Base-by-base conservation (phyloP, 768 basidiomycete genomes). In the Hysterangium stoloniferum region DNA sequence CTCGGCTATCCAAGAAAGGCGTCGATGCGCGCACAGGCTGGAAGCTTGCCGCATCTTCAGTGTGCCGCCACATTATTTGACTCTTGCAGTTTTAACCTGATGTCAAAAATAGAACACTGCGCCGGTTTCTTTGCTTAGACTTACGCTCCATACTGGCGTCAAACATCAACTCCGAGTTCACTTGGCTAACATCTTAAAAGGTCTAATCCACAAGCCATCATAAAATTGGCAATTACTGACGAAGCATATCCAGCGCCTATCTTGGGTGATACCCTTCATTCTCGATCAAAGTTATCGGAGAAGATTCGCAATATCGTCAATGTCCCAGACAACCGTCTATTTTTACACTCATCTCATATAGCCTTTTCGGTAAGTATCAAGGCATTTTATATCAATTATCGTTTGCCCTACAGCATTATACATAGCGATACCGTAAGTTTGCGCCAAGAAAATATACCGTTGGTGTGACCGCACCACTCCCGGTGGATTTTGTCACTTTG, bases 131-230 rank as follows among this genome's bases (percentile, higher is more conserved):
- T 69, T 86, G 44, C 62, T 86, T 34, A 71, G 70, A 33, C 67
- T 86, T 13, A 70, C 66, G 9, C 69, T 82, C 17, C 64, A 75
- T 44, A 84, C 84, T 13, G 84, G 82, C 3, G 62, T 76, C 48
- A 85, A 85, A 61, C 84, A 86, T 52, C 84, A 86, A 57, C 72
- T 86, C 28, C 75, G 84, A n/a, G 67, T 83, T 12, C 84, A 86
- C 53, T 60, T 80, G 28, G 73, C 82, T 1, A 67, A 73, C 42
- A 66, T 66, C 49, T 60, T 84, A 46, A 68, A 71, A 44, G 64
- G 82, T 78, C 52, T 11, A 57, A 13, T 33, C 17, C 25, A 43
- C 8, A 13, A 9, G 6, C 24, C 32, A 13, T 24, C 8, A 34
- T 4, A 41, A 19, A 29, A 37, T 54, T 33, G 45, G 9, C 37